phyloP scores from a whole-genome alignment of 345 rosid genomes.

The Arabidopsis thaliana region TAIR10.1 NC_003071.7:16849501-16850000 shows the following conservation, averaged over 20 bases:
- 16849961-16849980: neutral
- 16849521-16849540: conserved; percentile 81
- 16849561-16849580: conserved; percentile 23
- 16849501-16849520: conserved; percentile 97
- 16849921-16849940: neutral
- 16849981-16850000: neutral
- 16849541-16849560: conserved; percentile 52
- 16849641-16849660: conserved; percentile 43
- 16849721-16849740: conserved; percentile 28
- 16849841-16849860: conserved; percentile 38
- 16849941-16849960: no score
- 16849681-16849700: conserved; percentile 27
- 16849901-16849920: conserved; percentile 1
- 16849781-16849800: conserved; percentile 16
- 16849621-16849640: conserved; percentile 61
- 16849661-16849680: conserved; percentile 58
- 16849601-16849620: conserved; percentile 67
- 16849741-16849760: neutral
- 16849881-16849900: neutral
- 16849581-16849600: conserved; percentile 38
- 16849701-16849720: conserved; percentile 37
- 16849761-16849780: neutral
- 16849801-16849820: conserved; percentile 16
- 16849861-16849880: conserved; percentile 1
- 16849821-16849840: conserved; percentile 28